phyloP scores from a whole-genome alignment of 352 stramenopile species.

The Nothophytophthora sp. region DNA sequence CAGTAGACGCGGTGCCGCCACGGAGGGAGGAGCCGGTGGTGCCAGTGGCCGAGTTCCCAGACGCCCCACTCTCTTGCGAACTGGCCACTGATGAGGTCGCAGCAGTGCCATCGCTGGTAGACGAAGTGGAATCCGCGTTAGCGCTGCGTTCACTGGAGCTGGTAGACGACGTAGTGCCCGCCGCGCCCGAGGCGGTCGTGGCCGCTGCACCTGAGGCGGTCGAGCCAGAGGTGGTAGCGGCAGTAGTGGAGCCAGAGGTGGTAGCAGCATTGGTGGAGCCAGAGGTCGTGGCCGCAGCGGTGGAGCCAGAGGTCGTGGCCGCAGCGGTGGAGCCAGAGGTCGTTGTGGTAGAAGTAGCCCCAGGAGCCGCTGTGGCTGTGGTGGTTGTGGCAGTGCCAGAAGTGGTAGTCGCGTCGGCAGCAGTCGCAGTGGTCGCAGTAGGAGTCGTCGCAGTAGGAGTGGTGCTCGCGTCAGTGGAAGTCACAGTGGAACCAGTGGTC shows the following conservation, averaged over 20 bases:
- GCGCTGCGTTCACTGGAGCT: no score
- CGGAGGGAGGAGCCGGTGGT: conserved; percentile 14
- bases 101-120: no score
- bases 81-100: conserved; percentile 1
- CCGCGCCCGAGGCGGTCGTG: neutral
- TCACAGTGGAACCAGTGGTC: neutral
- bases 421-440: neutral
- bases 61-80: conserved; percentile 1
- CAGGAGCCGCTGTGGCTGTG: no score
- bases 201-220: neutral
- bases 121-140: no score
- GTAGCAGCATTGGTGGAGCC: neutral
- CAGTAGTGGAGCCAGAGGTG: neutral
- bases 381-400: neutral
- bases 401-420: neutral
- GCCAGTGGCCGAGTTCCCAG: neutral
- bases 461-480: neutral
- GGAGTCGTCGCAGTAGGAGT: no score
- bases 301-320: no score
- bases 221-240: neutral
- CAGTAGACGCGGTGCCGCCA: conserved; percentile 1
- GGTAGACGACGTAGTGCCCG: no score
- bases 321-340: neutral
- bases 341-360: no score
- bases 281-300: no score